A percentile compares a stretch with the other conserved stretches of the same genome.
Conservation (phyloP, 2,329 filamentous ascomycete species). For the Aspergillus aculeatus region DNA sequence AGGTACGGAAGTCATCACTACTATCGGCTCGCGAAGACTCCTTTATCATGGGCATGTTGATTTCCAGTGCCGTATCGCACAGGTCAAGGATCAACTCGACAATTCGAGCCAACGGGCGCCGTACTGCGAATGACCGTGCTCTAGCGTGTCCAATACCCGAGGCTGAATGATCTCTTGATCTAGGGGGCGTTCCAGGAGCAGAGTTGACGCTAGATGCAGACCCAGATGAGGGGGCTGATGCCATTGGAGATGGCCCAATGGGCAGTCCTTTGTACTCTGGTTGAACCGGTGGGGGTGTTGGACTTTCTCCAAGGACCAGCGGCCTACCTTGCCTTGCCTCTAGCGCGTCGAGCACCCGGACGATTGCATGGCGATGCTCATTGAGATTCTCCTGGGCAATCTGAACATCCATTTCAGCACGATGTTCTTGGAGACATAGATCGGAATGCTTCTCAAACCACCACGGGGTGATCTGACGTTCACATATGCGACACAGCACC, state of each 20-base stretch:
- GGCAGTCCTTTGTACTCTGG: constrained; percentile 85
- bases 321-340: constrained; percentile 61
- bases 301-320: constrained; percentile 37
- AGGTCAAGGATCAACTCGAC: constrained; percentile 93
- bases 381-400: constrained; percentile 88
- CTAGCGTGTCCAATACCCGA: constrained; percentile 74
- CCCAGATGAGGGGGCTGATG: constrained; percentile 69
- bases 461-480: constrained; percentile 95
- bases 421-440: constrained; percentile 90
- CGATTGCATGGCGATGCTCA: constrained; percentile 91
- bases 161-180: constrained; percentile 66
- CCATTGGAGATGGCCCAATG: constrained; percentile 70
- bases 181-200: constrained; percentile 62
- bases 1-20: constrained; percentile 76
- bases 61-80: constrained; percentile 92
- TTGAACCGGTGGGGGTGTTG: constrained; percentile 55
- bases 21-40: constrained; percentile 63
- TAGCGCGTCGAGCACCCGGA: constrained; percentile 88
- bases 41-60: constrained; percentile 90
- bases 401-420: constrained; percentile 96
- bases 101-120: constrained; percentile 85
- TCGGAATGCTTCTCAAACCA: constrained; percentile 99
- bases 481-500: constrained; percentile 93
- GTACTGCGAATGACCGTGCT: constrained; percentile 84
- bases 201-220: constrained; percentile 69